Evolutionary conservation across 345 rosid species (phyloP).

Genomic region (Ricinus communis): DNA sequence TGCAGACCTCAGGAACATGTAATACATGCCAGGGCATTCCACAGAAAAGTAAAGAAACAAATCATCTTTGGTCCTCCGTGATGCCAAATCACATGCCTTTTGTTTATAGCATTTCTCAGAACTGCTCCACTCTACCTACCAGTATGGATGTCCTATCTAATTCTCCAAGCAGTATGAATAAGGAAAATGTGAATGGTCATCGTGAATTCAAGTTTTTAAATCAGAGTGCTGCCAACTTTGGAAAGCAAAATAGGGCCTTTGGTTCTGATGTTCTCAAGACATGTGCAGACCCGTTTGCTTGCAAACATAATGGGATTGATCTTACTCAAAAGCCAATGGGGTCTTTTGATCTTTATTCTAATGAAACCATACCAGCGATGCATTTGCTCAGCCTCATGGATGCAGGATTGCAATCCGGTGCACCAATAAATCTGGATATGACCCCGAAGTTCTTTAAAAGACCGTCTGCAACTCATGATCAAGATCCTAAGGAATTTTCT

Average conservation of each 20-base stretch:
- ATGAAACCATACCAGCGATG: constrained; percentile 84
- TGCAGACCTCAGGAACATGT: constrained; percentile 38
- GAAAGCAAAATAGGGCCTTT: constrained; percentile 48
- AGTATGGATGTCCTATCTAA: constrained; percentile 34
- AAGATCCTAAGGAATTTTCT: constrained; percentile 44
- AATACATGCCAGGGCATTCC: constrained; percentile 48
- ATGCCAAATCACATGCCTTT: constrained; percentile 47
- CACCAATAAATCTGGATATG: constrained; percentile 43
- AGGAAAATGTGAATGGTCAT: constrained; percentile 33
- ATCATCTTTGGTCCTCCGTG: constrained; percentile 48
- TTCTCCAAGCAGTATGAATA: constrained; percentile 30
- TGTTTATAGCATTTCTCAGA: constrained; percentile 37
- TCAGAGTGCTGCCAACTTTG: constrained; percentile 40
- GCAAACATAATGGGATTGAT: constrained; percentile 47
- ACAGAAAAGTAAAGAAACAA: constrained; percentile 47
- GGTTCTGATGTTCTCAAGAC: constrained; percentile 37
- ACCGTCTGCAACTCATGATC: constrained; percentile 45
- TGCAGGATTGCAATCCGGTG: constrained; percentile 55
- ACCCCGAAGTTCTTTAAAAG: constrained; percentile 46
- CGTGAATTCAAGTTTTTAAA: constrained; percentile 35
- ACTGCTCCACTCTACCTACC: constrained; percentile 34
- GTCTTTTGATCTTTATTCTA: constrained; percentile 54
- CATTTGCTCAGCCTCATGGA: constrained; percentile 93
- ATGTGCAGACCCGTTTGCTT: constrained; percentile 44
- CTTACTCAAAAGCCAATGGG: constrained; percentile 29